These are phyloP conservation scores for Zygosaccharomyces siamensis DNA, from an alignment of 805 yeast species.

Conservation along the genomic window DNA sequence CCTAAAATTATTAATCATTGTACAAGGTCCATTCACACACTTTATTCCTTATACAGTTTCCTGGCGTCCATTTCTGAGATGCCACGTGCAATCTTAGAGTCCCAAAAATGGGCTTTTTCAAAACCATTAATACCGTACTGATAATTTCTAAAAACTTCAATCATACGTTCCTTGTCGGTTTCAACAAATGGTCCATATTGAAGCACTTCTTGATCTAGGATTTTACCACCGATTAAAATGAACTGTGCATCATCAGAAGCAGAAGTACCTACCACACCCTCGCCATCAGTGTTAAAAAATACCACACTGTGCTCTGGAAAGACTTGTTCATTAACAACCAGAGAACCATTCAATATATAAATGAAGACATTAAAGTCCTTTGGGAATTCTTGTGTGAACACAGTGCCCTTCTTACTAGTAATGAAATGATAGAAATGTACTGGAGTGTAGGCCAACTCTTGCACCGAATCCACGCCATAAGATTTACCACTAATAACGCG, in stretches of 20 bases:
- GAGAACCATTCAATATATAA: slow-evolving; percentile 59
- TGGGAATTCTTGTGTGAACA: slow-evolving; percentile 56
- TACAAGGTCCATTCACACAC: background rate
- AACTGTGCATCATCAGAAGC: slow-evolving; percentile 50
- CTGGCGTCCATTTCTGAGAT: slow-evolving; percentile 30
- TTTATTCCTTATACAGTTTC: slow-evolving; percentile 3
- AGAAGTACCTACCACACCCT: slow-evolving; percentile 50
- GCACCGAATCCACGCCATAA: slow-evolving; percentile 67
- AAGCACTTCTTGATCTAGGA: slow-evolving; percentile 66
- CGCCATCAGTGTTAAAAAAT: slow-evolving; percentile 70
- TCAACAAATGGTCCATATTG: slow-evolving; percentile 94
- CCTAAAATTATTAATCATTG: background rate
- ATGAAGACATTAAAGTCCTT: slow-evolving; percentile 61
- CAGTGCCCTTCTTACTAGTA: slow-evolving; percentile 57
- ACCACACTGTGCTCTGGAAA: slow-evolving; percentile 47
- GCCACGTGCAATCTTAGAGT: slow-evolving; percentile 38
- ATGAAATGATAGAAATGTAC: slow-evolving; percentile 65
- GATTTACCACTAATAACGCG: slow-evolving; percentile 70
- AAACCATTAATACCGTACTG: slow-evolving; percentile 66
- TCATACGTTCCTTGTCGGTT: slow-evolving; percentile 57
- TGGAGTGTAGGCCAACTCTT: slow-evolving; percentile 79
- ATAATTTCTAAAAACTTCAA: slow-evolving; percentile 67
- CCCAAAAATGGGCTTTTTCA: slow-evolving; percentile 61
- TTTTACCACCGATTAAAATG: slow-evolving; percentile 71
- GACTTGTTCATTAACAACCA: slow-evolving; percentile 43